A percentile compares a stretch with the other conserved stretches of the same genome.
phyloP scores from a whole-genome alignment of 768 basidiomycete genomes.

The Suillus cothurnatus region DNA sequence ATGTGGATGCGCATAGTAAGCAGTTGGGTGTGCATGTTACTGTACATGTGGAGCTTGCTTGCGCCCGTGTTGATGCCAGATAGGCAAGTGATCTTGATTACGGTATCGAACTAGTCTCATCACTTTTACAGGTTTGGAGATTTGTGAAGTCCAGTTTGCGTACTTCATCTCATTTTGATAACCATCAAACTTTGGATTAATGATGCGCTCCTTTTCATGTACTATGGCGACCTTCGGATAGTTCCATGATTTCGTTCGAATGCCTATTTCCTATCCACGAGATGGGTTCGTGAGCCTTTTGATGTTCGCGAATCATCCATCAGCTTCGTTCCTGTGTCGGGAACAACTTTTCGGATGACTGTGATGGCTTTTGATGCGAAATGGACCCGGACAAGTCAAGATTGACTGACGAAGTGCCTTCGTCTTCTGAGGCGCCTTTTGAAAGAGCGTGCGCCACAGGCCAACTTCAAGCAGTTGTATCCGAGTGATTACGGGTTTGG shows the following conservation, averaged over 20 bases:
- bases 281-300: not conserved
- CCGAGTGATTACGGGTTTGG: not conserved
- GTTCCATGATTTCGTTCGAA: not conserved
- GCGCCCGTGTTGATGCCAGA: constrained; percentile 93
- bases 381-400: not conserved
- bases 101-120: not conserved
- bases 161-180: not conserved
- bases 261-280: not conserved
- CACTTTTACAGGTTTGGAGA: constrained; percentile 27
- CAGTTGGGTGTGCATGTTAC: constrained; percentile 88
- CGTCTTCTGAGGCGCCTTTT: not conserved
- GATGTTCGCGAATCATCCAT: not conserved
- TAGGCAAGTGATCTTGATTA: constrained; percentile 50
- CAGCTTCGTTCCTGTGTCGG: not conserved
- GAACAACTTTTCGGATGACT: too few species aligned
- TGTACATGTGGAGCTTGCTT: constrained; percentile 86
- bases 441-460: not conserved
- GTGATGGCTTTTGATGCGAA: not conserved
- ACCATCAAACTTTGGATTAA: constrained; percentile 2
- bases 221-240: not conserved
- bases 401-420: not conserved
- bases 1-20: constrained; percentile 99
- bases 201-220: not conserved
- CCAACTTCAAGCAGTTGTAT: not conserved
- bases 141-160: constrained; percentile 12